Base-by-base conservation (phyloP, 2,329 filamentous ascomycete species). In the Apiospora koreana region DNA sequence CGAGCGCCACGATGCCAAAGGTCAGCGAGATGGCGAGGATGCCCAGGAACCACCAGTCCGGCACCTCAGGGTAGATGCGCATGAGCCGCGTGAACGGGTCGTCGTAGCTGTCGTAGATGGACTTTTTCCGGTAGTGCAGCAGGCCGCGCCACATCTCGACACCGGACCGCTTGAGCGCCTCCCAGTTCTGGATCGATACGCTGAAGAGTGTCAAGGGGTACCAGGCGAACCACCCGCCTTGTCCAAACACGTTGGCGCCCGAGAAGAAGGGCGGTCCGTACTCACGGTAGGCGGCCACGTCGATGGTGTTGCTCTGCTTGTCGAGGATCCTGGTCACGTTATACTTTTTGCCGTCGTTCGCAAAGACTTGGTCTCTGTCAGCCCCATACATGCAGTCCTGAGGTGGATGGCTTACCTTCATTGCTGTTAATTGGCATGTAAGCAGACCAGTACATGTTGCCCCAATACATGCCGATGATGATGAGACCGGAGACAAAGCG, bases 381-480 rank as follows among this genome's bases (percentile, higher is more conserved):
- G 50, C 16, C 16, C 25, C 8, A 48, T 48, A 21, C 21, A 48
- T n/a, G 18, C n/a, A n/a, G 35, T 42, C 41, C 12, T 43, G 12
- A 16, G 14, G 16, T 43, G 41, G 14, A 12, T 16, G 8, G 28
- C 54, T 38, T 38, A 62, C 54, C 54, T 62, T 84, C 81, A 25
- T 86, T 85, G 18, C 84, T 84, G 48, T 87, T 85, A 69, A 90
- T 83, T 0, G 88, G 88, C n/a, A 91, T 76, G 46, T 88, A 90
- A 68, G 85, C 83, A 10, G 85, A 86, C 77, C 88, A 86, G 80
- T 86, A 91, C 1, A 86, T 79, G 68, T 89, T 88, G 54, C 81
- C 85, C 77, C 87, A 92, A 80, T 89, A 91, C 9, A 92, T 76
- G 38, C 80, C 87, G 3, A 87, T 77, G 16, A 89, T 82, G 18